Evolutionary conservation across 2,329 filamentous ascomycete genomes (phyloP).

Genomic region (Cordyceps farinosa): DNA sequence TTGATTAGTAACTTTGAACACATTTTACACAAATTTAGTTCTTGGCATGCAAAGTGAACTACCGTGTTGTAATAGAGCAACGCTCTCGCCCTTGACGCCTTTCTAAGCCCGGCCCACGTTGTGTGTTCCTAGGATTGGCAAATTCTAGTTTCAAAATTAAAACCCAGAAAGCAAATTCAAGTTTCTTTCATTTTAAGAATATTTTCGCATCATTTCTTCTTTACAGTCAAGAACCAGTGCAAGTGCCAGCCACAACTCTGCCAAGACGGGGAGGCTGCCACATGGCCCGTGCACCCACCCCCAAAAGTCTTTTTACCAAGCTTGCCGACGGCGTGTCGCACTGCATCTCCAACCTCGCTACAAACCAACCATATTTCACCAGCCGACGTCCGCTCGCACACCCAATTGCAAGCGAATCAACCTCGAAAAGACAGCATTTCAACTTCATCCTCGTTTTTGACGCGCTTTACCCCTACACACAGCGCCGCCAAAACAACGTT

Average conservation of each 20-base stretch:
- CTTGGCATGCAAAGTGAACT: no score
- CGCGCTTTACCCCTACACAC: neutral
- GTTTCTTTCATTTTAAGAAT: no score
- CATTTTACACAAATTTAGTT: no score
- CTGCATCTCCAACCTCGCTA: neutral
- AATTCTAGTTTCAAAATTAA: no score
- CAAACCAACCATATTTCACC: neutral
- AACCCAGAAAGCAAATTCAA: no score
- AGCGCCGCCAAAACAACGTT: neutral
- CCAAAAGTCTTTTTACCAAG: neutral
- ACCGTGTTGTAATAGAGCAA: no score
- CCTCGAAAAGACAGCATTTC: neutral
- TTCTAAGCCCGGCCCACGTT: no score
- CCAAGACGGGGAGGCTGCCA: neutral
- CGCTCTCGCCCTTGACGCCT: no score
- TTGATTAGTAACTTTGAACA: neutral
- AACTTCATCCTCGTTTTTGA: neutral
- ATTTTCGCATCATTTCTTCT: no score
- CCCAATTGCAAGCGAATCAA: neutral
- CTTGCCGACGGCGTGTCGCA: neutral
- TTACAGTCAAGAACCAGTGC: neutral
- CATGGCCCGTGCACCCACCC: slow-evolving; percentile 9
- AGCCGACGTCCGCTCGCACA: neutral
- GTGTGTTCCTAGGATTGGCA: no score
- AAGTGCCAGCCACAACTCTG: neutral